Evolutionary conservation across 2,329 filamentous ascomycete genomes (phyloP), one percentile per base, ranked within the genome.

Genomic region (Epichloe aotearoae): DNA sequence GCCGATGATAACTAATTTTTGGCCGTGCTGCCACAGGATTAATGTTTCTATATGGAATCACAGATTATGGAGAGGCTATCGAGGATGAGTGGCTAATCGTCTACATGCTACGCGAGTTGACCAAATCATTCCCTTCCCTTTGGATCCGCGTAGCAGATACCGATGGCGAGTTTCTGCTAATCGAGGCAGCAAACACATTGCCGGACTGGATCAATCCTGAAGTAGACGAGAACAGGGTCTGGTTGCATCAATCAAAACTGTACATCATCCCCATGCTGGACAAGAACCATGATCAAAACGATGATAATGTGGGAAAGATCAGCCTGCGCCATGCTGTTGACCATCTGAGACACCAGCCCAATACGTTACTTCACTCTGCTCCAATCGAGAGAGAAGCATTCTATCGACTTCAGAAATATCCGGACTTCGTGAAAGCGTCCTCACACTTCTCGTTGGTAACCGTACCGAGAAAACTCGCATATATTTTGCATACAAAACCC

Each of bases 41-140:
- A 8, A 62, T 73, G n/a, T 82, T 83, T 55, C 75, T 98, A 5
- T 77, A 80, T 55, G 91, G 91, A 19, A 73, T 75, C 48, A 93
- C 88, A 1, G 86, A 91, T 63, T 97, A 89, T 61, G 90, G 91
- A 8, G 94, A 98, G 66, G 93, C 89, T 0, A 83, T 97, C 4
- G 91, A 95, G 61, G 93, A 98, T 60, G 94, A 98, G 70, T 98
- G 93, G 94, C 77, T 97, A 5, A 83, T 97, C 53, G 90, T 97
- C 19, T 95, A 90, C 68, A 71, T 97, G 5, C 73, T 98, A 33
- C 81, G 86, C 43, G 84, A 95, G 67, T 70, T 97, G 58, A 90
- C 84, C 58, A 85, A 76, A 58, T 74, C 77, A 38, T 86, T 86
- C 59, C 72, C 80, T 4, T 75, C 84, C 53, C 73, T 89, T 7